These are phyloP conservation scores for Kwoniella europaea DNA, from an alignment of 768 basidiomycete genomes.

Conservation along the genomic window DNA sequence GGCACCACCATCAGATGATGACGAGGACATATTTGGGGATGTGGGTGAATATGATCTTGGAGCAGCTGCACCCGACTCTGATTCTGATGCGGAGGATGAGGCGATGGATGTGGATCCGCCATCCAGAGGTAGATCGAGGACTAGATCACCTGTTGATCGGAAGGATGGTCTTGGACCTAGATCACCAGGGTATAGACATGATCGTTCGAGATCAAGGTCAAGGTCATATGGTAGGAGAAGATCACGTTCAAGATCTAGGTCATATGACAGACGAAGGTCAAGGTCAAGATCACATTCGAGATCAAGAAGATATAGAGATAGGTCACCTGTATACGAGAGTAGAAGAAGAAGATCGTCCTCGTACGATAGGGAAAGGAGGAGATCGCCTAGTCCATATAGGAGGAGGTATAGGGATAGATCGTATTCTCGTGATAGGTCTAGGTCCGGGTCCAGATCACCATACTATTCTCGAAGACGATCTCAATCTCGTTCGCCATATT, in stretches of 20 bases:
- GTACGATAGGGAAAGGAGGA: conserved; percentile 11
- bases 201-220: conserved; percentile 17
- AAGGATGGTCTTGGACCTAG: conserved; percentile 16
- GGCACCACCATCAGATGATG: conserved; percentile 61
- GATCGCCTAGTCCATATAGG: conserved; percentile 28
- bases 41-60: conserved; percentile 82
- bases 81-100: conserved; percentile 60
- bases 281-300: conserved; percentile 16
- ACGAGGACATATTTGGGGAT: conserved; percentile 82
- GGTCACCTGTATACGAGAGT: conserved; percentile 8
- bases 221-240: background rate
- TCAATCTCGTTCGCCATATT: conserved; percentile 1
- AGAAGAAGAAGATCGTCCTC: conserved; percentile 14
- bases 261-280: conserved; percentile 4
- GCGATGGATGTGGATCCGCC: conserved; percentile 17
- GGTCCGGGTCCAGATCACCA: conserved; percentile 21
- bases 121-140: conserved; percentile 20
- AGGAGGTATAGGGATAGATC: conserved; percentile 21
- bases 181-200: conserved; percentile 26
- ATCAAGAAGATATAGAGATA: conserved; percentile 17
- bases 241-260: conserved; percentile 8
- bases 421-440: conserved; percentile 24
- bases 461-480: conserved; percentile 7
- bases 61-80: conserved; percentile 66
- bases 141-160: conserved; percentile 22